Evolutionary conservation across 176 grass and related monocot genomes (phyloP).

Genomic region (Ensete glaucum): DNA sequence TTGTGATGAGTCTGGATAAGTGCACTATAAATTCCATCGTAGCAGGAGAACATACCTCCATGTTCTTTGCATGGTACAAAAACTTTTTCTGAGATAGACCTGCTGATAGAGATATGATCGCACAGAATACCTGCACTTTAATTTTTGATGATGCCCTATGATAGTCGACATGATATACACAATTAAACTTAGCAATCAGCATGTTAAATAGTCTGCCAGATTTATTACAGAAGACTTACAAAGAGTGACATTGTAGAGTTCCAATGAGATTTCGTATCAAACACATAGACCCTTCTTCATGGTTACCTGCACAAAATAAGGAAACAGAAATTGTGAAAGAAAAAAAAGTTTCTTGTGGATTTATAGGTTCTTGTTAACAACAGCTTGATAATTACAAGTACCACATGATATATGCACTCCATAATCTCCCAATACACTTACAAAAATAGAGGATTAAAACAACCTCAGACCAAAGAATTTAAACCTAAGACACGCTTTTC

Average conservation of each 20-base stretch:
- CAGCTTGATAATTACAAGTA: too few relatives aligned
- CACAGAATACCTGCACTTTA: constrained; percentile 13
- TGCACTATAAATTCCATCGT: background rate
- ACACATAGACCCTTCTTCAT: background rate
- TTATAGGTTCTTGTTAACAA: too few relatives aligned
- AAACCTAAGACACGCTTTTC: too few relatives aligned
- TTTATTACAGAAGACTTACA: constrained; percentile 3
- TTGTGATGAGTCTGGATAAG: too few relatives aligned
- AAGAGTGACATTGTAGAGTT: constrained; percentile 4
- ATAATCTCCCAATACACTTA: too few relatives aligned
- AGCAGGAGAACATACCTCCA: background rate
- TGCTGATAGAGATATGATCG: constrained; percentile 12
- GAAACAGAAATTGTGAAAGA: background rate
- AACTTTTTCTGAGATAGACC: constrained; percentile 6
- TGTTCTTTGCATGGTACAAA: background rate
- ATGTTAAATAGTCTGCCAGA: background rate
- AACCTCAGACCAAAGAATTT: too few relatives aligned
- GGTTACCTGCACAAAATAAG: background rate
- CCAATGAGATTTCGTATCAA: background rate
- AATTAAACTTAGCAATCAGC: background rate
- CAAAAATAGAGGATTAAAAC: too few relatives aligned
- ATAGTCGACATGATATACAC: background rate
- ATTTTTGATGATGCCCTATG: background rate
- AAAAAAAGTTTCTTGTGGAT: too few relatives aligned
- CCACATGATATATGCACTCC: too few relatives aligned